phyloP scores from a whole-genome alignment of 1,139 yeast species.

The Geotrichum candidum region DNA sequence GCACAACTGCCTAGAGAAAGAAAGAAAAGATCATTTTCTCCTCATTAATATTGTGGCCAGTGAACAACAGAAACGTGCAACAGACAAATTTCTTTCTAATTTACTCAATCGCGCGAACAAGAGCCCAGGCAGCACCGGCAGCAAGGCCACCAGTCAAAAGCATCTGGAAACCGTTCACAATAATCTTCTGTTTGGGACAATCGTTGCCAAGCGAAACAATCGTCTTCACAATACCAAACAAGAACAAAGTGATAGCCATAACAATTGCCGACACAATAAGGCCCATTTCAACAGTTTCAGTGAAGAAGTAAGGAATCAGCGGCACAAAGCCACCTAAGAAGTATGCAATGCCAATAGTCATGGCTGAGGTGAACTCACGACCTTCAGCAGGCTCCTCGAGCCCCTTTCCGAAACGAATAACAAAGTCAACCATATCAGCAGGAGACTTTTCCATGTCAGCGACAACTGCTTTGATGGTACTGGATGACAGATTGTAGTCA shows the following conservation, averaged over 20 bases:
- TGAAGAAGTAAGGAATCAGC: conserved; percentile 72
- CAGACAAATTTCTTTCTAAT: neutral
- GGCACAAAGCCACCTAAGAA: conserved; percentile 82
- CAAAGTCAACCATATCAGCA: conserved; percentile 56
- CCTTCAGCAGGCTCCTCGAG: conserved; percentile 78
- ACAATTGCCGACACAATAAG: conserved; percentile 67
- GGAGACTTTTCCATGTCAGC: conserved; percentile 62
- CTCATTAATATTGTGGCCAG: neutral
- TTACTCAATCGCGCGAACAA: conserved; percentile 69
- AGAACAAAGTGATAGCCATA: conserved; percentile 79
- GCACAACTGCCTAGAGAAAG: neutral
- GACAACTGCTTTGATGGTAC: conserved; percentile 54
- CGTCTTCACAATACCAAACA: conserved; percentile 84
- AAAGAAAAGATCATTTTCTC: too few species aligned
- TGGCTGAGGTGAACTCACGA: conserved; percentile 66
- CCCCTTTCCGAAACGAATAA: conserved; percentile 67
- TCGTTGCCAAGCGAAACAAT: conserved; percentile 77
- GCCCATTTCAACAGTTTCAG: conserved; percentile 66
- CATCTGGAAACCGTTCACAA: conserved; percentile 84
- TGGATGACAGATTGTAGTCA: conserved; percentile 63
- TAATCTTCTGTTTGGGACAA: conserved; percentile 54
- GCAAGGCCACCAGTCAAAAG: conserved; percentile 88
- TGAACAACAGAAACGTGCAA: neutral
- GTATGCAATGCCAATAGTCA: conserved; percentile 69
- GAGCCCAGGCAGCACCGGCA: conserved; percentile 94